These are phyloP conservation scores for Orbilia quercus DNA, from an alignment of 2,329 filamentous ascomycete species.

Conservation along the genomic window DNA sequence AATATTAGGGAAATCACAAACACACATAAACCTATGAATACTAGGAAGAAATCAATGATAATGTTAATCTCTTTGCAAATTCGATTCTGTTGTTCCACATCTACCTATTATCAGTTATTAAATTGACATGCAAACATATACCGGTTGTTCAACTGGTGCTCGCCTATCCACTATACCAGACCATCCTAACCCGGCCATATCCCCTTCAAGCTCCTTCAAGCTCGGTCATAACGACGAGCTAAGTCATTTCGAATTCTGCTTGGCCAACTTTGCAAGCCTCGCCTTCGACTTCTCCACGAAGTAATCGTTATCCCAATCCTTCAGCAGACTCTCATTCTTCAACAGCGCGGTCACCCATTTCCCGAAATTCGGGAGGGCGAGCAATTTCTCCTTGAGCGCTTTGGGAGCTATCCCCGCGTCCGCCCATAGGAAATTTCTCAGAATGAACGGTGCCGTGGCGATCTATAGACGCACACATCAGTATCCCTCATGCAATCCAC, in stretches of 20 bases:
- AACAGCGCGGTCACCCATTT: conserved; percentile 74
- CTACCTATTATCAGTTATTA: too few relatives aligned
- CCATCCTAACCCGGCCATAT: not conserved
- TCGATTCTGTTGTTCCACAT: too few relatives aligned
- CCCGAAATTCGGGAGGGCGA: conserved; percentile 71
- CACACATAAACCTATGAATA: conserved; percentile 36
- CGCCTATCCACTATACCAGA: too few relatives aligned
- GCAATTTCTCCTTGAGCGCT: conserved; percentile 66
- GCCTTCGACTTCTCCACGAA: conserved; percentile 65
- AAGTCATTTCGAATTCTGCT: conserved; percentile 24
- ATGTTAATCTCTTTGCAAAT: conserved; percentile 51
- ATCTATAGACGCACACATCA: conserved; percentile 63
- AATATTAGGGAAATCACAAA: conserved; percentile 6
- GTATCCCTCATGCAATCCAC: conserved; percentile 51
- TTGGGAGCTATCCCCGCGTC: conserved; percentile 67
- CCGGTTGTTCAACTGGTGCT: too few relatives aligned
- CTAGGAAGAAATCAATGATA: conserved; percentile 53
- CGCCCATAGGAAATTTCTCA: conserved; percentile 69
- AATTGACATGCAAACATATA: too few relatives aligned
- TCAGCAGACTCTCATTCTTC: conserved; percentile 74
- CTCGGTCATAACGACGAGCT: too few relatives aligned
- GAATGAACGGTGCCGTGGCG: conserved; percentile 75
- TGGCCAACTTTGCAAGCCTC: conserved; percentile 62
- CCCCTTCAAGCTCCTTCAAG: not conserved
- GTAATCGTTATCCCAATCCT: conserved; percentile 70